phyloP scores from a whole-genome alignment of 2,329 filamentous ascomycete genomes.

The Xylaria hypoxylon region DNA sequence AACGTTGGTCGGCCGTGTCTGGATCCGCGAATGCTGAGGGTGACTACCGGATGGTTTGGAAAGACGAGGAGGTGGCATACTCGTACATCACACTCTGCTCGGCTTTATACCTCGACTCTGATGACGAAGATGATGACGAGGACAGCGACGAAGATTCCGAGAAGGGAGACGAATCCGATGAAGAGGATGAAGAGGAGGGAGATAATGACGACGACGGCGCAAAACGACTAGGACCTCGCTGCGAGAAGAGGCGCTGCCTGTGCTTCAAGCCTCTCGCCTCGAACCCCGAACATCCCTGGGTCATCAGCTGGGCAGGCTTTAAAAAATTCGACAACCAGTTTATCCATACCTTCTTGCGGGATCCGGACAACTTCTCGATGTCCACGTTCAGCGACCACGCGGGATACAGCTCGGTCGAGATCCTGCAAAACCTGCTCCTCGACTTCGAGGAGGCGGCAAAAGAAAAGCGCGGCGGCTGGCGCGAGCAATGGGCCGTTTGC shows the following conservation, averaged over 20 bases:
- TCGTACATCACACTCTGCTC: conserved; percentile 49
- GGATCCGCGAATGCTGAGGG: conserved; percentile 52
- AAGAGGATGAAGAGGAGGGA: conserved; percentile 14
- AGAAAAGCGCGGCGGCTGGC: conserved; percentile 47
- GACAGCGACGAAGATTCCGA: conserved; percentile 24
- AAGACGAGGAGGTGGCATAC: conserved; percentile 47
- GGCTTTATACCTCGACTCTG: conserved; percentile 19
- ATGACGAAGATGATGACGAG: conserved; percentile 28
- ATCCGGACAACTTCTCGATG: conserved; percentile 57
- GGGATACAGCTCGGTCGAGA: conserved; percentile 56
- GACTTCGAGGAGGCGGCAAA: conserved; percentile 53
- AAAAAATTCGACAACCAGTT: conserved; percentile 44
- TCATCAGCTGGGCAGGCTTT: conserved; percentile 49
- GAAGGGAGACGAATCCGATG: conserved; percentile 23
- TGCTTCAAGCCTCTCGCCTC: conserved; percentile 49
- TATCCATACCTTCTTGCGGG: conserved; percentile 43
- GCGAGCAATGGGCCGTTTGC: conserved; percentile 56
- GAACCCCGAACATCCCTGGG: conserved; percentile 52
- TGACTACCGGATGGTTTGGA: conserved; percentile 45
- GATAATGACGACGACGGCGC: conserved; percentile 12
- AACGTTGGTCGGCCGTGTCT: conserved; percentile 51
- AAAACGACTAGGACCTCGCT: conserved; percentile 35
- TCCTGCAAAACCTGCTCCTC: conserved; percentile 57
- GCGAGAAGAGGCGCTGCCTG: conserved; percentile 47
- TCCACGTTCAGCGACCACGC: conserved; percentile 58